phyloP scores from a whole-genome alignment of 768 basidiomycete species.

The Rhodotorula babjevae region DNA sequence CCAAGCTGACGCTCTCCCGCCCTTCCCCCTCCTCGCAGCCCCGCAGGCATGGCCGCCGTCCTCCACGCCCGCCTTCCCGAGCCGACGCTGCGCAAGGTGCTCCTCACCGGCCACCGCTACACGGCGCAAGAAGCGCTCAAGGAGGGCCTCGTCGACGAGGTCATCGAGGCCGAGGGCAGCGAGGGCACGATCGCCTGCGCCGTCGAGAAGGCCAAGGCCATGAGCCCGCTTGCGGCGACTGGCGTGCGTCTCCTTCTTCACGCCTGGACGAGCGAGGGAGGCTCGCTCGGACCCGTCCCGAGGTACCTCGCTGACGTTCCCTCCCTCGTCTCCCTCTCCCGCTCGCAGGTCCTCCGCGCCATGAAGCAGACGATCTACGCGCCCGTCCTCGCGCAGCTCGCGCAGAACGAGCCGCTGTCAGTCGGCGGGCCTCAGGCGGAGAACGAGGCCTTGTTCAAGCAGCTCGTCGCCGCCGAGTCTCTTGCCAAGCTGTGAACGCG shows the following conservation, averaged over 20 bases:
- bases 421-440: not conserved
- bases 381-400: not conserved
- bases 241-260: slow-evolving; percentile 5
- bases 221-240: slow-evolving; percentile 10
- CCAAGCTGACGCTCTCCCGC: no score
- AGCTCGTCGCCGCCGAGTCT: not conserved
- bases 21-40: slow-evolving; percentile 55
- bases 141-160: slow-evolving; percentile 30
- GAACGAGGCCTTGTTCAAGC: not conserved
- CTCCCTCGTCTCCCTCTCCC: not conserved
- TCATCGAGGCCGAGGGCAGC: slow-evolving; percentile 5
- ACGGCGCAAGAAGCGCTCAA: slow-evolving; percentile 64
- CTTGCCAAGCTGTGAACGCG: slow-evolving; percentile 3
- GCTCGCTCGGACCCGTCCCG: no score
- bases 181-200: slow-evolving; percentile 20
- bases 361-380: slow-evolving; percentile 28
- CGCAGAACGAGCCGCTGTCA: slow-evolving; percentile 3
- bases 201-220: slow-evolving; percentile 6
- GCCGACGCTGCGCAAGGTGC: slow-evolving; percentile 62
- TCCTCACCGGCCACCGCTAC: slow-evolving; percentile 74
- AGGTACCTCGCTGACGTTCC: not conserved
- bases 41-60: slow-evolving; percentile 64
- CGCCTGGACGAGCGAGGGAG: no score
- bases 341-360: slow-evolving; percentile 19
- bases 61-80: slow-evolving; percentile 60